Base-by-base conservation (phyloP, 306 rosid genomes). In the Ceratonia siliqua region DNA sequence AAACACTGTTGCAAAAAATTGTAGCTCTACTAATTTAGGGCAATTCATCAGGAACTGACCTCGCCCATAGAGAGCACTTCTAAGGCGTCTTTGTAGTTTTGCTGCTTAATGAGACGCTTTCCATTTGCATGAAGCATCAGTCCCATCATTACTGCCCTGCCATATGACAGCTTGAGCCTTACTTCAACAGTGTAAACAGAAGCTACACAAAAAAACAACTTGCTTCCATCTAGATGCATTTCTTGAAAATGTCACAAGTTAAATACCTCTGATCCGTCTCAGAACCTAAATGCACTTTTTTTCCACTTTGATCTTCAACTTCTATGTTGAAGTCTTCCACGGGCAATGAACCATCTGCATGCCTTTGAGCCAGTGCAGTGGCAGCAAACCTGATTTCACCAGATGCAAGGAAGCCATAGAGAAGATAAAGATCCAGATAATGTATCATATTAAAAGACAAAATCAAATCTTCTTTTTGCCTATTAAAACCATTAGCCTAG, bases 81-180 rank as follows among this genome's bases (percentile, higher is more conserved):
- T 36, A 94, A 86, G 3, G 98, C 98, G 24, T 91, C 98, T 78
- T 81, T 84, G 81, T 84, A 94, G 22, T 83, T 88, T 70, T 82
- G 74, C 81, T 46, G 83, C 41, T 53, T 63, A 62, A 94, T 79
- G 38, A 94, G 82, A 59, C 82, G 89, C 82, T 91, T 94, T 46
- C 84, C 98, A 62, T 87, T 90, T 17, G 94, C 82, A 75, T 91
- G 97, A 82, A 94, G 97, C 96, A 91, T 91, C 84, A 94, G 76
- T 73, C 97, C 98, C 97, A 87, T 89, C 97, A 94, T 91, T 73
- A 89, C 87, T 25, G 97, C 98, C 85, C 98, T 91, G 87, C 53
- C 77, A 80, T 78, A 82, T 52, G 38, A 62, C 17, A 76, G 54
- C 58, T 65, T 67, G 66, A 84, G 58, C 41, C 41, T 73, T 75